phyloP scores from a whole-genome alignment of 129 eudicot genomes.

The Arctium minus region DNA sequence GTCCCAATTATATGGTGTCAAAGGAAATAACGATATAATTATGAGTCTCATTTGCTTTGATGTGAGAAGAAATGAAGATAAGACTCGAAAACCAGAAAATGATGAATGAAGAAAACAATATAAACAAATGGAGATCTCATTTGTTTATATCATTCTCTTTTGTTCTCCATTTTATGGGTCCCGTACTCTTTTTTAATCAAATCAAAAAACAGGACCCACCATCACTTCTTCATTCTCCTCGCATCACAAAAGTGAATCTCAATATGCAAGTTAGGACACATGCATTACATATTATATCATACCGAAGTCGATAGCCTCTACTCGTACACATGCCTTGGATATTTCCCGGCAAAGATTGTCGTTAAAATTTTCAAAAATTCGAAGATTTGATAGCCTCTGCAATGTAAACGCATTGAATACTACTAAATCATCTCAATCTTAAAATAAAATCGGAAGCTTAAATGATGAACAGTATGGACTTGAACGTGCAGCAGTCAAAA shows the following conservation, averaged over 20 bases:
- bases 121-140: background rate
- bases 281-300: slow-evolving; percentile 15
- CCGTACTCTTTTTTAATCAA: background rate
- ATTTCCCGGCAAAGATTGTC: slow-evolving; percentile 73
- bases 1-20: background rate
- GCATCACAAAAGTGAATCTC: background rate
- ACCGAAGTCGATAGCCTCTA: slow-evolving; percentile 85
- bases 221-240: background rate
- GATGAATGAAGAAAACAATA: background rate
- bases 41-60: background rate
- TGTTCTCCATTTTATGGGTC: background rate
- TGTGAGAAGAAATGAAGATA: too few relatives aligned
- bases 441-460: background rate
- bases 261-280: background rate
- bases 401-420: background rate
- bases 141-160: background rate
- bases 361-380: slow-evolving; percentile 76
- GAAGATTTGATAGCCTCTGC: slow-evolving; percentile 92
- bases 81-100: background rate
- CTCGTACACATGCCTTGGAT: slow-evolving; percentile 77
- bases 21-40: background rate
- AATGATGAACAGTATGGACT: background rate
- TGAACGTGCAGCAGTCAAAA: background rate
- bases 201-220: background rate
- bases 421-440: background rate